Evolutionary conservation across 371 early-diverging fungal genomes (phyloP), one percentile per base, ranked within the genome.

Genomic region (Mucor sp.): DNA sequence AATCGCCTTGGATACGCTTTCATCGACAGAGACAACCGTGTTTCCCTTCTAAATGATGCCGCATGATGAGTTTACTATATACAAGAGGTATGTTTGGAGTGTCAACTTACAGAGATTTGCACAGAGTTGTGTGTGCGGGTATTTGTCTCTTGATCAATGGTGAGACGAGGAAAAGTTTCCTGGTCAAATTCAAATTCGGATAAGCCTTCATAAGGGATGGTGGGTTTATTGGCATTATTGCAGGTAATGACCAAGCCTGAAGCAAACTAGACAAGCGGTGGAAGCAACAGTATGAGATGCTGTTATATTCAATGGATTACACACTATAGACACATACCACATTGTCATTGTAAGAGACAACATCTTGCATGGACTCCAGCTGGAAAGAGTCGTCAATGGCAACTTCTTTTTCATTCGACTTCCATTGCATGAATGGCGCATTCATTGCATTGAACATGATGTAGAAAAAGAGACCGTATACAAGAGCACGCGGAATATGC

Each of bases 171-270:
- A 25, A 62, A 67, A 1, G 56, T 14, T 25, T 43, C 15, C 32
- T 56, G 47, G 19, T 67, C 35, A n/a, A 62, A 62, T n/a, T 61
- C 33, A 19, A 67, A 67, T 33, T 41, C 27, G 12, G 62, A 57
- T 23, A n/a, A n/a, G 7, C 68, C 68, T 21, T 32, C 19, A 14
- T 47, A 67, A 14, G 68, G 68, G 58, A 67, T 62, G 3, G 33
- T 7, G 11, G 68, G 68, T 25, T 30, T 19, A 8, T 48, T 48
- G 27, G 7, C 25, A 23, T n/a, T n/a, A 2, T 58, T 21, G 23
- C 37, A 58, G 14, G 23, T 25, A 39, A 39, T 23, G 37, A 33
- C 11, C 14, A 37, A 21, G n/a, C 33, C 59, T 58, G 59, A 19
- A 58, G 35, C 4, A 39, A 58, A 39, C 21, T 37, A 35, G 0